Conservation (phyloP, 345 rosid genomes). For the Isatis tinctoria region DNA sequence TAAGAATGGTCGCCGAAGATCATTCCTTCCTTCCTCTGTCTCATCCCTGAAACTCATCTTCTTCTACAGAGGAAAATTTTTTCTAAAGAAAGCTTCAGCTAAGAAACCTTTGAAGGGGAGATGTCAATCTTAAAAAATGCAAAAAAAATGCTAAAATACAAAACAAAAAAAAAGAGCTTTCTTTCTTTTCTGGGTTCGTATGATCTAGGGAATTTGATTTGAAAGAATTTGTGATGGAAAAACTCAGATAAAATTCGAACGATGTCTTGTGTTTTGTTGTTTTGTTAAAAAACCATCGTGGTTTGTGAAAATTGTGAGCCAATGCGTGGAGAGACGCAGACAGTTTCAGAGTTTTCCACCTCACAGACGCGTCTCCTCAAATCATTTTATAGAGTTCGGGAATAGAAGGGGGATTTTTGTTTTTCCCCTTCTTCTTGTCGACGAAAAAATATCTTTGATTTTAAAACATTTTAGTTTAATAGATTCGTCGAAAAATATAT, state of each 20-base stretch:
- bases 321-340: slow-evolving; percentile 26
- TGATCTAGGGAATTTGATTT: background rate
- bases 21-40: slow-evolving; percentile 65
- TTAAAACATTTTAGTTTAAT: background rate
- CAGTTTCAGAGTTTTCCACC: slow-evolving; percentile 26
- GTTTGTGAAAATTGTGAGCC: background rate
- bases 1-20: slow-evolving; percentile 73
- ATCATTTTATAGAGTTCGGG: slow-evolving; percentile 12
- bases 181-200: background rate
- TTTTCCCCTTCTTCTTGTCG: background rate
- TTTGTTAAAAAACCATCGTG: slow-evolving; percentile 1
- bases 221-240: background rate
- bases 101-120: background rate
- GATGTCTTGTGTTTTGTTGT: slow-evolving; percentile 12
- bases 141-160: too few species aligned
- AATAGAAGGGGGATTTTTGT: background rate
- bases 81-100: background rate
- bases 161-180: background rate
- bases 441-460: background rate
- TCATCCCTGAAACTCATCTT: slow-evolving; percentile 94
- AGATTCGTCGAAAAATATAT: background rate
- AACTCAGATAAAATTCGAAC: background rate
- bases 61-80: background rate
- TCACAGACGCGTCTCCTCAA: background rate
- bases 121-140: background rate